Evolutionary conservation across 352 stramenopile genomes (phyloP), one percentile per base, ranked within the genome.

Genomic region (Phytophthora sansomeana): DNA sequence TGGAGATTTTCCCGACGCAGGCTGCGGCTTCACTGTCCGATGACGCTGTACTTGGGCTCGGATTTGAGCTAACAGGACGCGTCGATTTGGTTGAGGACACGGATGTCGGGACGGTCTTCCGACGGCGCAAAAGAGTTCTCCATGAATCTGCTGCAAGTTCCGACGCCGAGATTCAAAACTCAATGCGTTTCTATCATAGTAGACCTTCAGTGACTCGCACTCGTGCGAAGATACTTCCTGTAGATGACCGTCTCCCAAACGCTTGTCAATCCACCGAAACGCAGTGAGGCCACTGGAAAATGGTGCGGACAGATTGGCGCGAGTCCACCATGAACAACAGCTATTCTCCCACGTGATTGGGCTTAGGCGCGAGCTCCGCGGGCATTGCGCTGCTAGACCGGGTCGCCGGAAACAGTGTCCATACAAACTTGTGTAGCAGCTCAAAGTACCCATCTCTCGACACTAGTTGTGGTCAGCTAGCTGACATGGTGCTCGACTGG

Each of bases 381-480:
- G 24, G 55, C 43, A 39, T 64, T n/a, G 43, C n/a, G 33, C 56
- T 17, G 44, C 35, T 57, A 47, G 51, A 48, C 36, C 51, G 51
- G 51, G 33, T 35, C 35, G 35, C 33, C 33, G 33, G 33, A 39
- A 39, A n/a, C 3, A n/a, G 33, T 39, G 21, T 24, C 21, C 21
- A 24, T 24, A 24, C 21, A 24, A 24, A 24, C 3, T 54, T n/a
- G 13, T 19, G 28, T 39, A 29, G 29, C 29, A 32, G 7, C 33
- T 24, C 21, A 24, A n/a, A 10, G 17, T 46, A 56, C 33, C 28
- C 39, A 26, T 46, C 39, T 46, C 19, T 35, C 21, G 19, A 30
- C 42, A 47, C 4, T 29, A n/a, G 32, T 58, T 24, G 36, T 58
- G 57, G 46, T 58, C 57, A 65, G 57, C 21, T n/a, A 11, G 7